phyloP scores from a whole-genome alignment of 2,329 filamentous ascomycete species.

The Fusarium sp. region DNA sequence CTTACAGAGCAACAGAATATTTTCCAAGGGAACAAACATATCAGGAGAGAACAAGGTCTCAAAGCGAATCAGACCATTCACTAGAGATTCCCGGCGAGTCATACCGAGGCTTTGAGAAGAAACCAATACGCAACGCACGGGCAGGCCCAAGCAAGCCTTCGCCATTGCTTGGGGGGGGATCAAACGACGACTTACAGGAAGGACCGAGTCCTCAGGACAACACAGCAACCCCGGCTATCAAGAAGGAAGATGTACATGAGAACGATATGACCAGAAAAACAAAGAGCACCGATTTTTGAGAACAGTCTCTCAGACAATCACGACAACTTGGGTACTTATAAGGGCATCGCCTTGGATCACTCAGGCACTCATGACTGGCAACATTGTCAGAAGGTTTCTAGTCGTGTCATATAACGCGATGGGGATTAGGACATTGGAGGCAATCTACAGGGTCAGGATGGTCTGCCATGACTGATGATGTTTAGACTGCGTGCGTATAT shows the following conservation, averaged over 20 bases:
- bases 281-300: neutral
- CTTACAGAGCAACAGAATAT: neutral
- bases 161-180: neutral
- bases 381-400: slow-evolving; percentile 1
- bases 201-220: neutral
- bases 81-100: neutral
- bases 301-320: slow-evolving; percentile 1
- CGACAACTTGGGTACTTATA: slow-evolving; percentile 22
- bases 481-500: slow-evolving; percentile 25
- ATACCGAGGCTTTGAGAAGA: neutral
- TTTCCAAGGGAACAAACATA: neutral
- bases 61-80: neutral
- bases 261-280: neutral
- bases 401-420: slow-evolving; percentile 1
- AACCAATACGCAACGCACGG: neutral
- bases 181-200: neutral
- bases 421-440: neutral
- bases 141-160: neutral
- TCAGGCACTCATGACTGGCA: slow-evolving; percentile 16
- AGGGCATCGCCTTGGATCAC: slow-evolving; percentile 18
- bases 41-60: neutral
- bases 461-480: slow-evolving; percentile 10
- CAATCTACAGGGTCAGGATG: slow-evolving; percentile 1
- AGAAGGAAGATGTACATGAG: neutral
- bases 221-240: neutral